phyloP scores from a whole-genome alignment of 148 eudicot genomes.

The Fagopyrum tataricum region DNA sequence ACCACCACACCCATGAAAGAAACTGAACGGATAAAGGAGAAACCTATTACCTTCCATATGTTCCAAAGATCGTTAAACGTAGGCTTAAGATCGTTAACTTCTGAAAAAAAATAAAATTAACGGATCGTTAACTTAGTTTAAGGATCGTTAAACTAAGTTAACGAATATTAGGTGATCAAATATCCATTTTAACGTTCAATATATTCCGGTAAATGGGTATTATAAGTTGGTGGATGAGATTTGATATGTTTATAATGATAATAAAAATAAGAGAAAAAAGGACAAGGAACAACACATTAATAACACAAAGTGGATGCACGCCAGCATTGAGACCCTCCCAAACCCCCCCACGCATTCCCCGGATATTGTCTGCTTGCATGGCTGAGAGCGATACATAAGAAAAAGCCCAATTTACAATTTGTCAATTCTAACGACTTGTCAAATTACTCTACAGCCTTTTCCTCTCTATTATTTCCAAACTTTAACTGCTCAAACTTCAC shows the following conservation, averaged over 20 bases:
- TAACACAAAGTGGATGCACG: slow-evolving; percentile 1
- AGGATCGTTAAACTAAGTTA: no score
- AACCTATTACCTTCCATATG: no score
- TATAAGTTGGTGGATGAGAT: neutral
- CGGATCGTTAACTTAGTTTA: no score
- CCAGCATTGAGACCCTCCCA: neutral
- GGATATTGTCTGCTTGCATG: neutral
- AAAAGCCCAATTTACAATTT: slow-evolving; percentile 1
- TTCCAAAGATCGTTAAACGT: no score
- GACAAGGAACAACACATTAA: neutral
- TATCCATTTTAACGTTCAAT: no score
- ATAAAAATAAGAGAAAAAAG: neutral
- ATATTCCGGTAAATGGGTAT: neutral
- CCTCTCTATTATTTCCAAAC: neutral
- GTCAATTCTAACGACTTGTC: slow-evolving; percentile 9
- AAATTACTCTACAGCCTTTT: neutral
- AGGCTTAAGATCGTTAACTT: no score
- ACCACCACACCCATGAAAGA: no score
- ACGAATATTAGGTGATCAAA: no score
- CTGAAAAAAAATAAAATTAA: no score
- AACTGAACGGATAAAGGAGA: no score
- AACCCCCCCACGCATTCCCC: neutral
- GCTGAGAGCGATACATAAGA: neutral
- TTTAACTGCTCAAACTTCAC: slow-evolving; percentile 9
- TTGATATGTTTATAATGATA: neutral